These are phyloP conservation scores for Cucurbita pepo DNA, from an alignment of 306 rosid species.

Conservation along the genomic window DNA sequence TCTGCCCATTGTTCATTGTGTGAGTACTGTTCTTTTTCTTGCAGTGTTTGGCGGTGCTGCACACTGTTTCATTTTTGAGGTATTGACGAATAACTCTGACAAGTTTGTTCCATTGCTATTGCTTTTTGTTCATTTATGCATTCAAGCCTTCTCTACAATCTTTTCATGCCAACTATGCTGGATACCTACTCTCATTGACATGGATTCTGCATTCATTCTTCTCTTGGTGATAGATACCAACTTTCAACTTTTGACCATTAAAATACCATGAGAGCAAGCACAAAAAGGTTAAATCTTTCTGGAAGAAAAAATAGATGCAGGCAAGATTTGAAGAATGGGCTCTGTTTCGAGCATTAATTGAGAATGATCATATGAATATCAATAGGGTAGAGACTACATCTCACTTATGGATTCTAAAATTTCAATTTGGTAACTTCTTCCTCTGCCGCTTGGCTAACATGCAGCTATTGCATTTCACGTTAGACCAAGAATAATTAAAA, in stretches of 20 bases:
- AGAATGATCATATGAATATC: slow-evolving; percentile 1
- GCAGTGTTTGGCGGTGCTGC: background rate
- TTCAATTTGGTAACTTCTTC: background rate
- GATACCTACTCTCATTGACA: background rate
- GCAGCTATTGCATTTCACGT: slow-evolving; percentile 15
- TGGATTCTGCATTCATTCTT: background rate
- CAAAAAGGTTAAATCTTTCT: background rate
- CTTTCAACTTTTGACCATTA: background rate
- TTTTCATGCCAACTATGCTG: background rate
- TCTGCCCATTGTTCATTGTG: background rate
- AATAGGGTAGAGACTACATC: slow-evolving; percentile 6
- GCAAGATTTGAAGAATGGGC: slow-evolving; percentile 9
- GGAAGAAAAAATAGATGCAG: background rate
- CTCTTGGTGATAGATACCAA: background rate
- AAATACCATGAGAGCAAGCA: background rate
- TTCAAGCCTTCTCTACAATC: background rate
- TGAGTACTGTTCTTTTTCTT: background rate
- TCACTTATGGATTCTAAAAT: slow-evolving; percentile 6
- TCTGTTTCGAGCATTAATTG: slow-evolving; percentile 14
- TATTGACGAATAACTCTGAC: background rate
- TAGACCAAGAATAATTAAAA: slow-evolving; percentile 4
- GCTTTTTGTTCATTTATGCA: background rate
- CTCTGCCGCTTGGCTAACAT: slow-evolving; percentile 16
- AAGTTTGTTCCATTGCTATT: background rate
- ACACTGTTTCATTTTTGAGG: background rate